Base-by-base conservation (phyloP, 345 rosid genomes). In the Ceriops zippeliana region DNA sequence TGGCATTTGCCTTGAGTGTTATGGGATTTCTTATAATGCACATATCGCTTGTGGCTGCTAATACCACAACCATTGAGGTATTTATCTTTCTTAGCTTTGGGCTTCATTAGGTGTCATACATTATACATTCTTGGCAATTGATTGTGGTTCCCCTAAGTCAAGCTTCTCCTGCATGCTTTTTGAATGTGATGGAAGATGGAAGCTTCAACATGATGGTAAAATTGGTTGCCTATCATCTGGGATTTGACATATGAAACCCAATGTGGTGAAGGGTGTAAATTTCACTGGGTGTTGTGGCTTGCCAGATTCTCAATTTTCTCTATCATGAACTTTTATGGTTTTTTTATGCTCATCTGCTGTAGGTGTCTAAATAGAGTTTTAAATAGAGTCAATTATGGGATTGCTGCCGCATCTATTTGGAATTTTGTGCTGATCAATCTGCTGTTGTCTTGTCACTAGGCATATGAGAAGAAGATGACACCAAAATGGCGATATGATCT, bases 51-150 rank as follows among this genome's bases (percentile, higher is more conserved):
- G 97, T 95, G 46, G 75, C 90, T 73, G 89, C 83, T 49, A 95
- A 95, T 74, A 95, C 99, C 68, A 91, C 99, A 62, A 95, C 98
- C 38, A 95, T 91, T 71, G 98, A 95, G 99, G 98, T 91, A 85
- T 52, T 37, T 32, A 62, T 42, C 46, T 69, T 58, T 35, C 65
- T 56, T 32, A 52, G 52, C 52, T 59, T 63, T 15, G 30, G 54
- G 32, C 21, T 37, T 52, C 32, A 16, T 51, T 28, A 34, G 32
- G 22, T 38, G 22, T 62, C 52, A 62, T 70, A 1, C 27, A 22
- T 11, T 30, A 6, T 34, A 34, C 37, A 34, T 34, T 34, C 46
- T 20, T 34, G 15, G 54, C 49, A 31, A 47, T 27, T 42, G 52
- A 26, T n/a, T 37, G 37, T 21, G 21, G 7, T 34, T 53, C 42